phyloP scores from a whole-genome alignment of 1,284 basidiomycete genomes.

The Cerioporus squamosus region DNA sequence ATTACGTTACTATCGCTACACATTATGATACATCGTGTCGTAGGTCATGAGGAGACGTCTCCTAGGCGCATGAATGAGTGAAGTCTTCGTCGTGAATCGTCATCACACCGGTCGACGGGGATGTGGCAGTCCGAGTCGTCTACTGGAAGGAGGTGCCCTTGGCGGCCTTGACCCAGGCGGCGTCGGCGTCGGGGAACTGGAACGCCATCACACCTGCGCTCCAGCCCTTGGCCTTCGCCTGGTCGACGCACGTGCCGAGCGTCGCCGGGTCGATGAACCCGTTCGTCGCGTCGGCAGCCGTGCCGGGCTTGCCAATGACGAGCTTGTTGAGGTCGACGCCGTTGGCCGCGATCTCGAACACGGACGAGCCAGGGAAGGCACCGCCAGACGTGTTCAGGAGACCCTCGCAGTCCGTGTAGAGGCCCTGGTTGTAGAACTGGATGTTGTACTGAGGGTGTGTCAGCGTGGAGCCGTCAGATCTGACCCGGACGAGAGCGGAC shows the following conservation, averaged over 20 bases:
- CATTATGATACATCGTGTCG: conserved; percentile 8
- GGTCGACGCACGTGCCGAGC: conserved; percentile 56
- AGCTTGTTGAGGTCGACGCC: conserved; percentile 53
- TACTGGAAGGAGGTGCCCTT: conserved; percentile 16
- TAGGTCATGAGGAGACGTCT: neutral
- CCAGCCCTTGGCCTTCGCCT: conserved; percentile 62
- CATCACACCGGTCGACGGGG: conserved; percentile 3
- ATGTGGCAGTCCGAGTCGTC: neutral
- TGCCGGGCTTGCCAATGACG: conserved; percentile 64
- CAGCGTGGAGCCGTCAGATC: too few relatives aligned
- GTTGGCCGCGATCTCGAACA: conserved; percentile 64
- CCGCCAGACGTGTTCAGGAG: conserved; percentile 47
- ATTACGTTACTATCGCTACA: conserved; percentile 5
- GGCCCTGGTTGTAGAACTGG: conserved; percentile 55
- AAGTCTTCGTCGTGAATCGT: neutral
- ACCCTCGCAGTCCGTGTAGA: conserved; percentile 51
- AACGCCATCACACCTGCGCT: conserved; percentile 38
- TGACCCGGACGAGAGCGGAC: too few relatives aligned
- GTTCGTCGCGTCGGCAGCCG: conserved; percentile 47
- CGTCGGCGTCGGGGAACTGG: conserved; percentile 22
- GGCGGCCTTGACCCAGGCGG: conserved; percentile 17
- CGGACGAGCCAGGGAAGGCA: conserved; percentile 27
- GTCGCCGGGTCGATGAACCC: conserved; percentile 58
- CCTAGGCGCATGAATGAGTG: neutral
- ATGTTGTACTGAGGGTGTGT: conserved; percentile 51